Evolutionary conservation across 495 filamentous ascomycete genomes (phyloP), one percentile per base, ranked within the genome.

Genomic region (Hyphodiscus hymeniophilus): DNA sequence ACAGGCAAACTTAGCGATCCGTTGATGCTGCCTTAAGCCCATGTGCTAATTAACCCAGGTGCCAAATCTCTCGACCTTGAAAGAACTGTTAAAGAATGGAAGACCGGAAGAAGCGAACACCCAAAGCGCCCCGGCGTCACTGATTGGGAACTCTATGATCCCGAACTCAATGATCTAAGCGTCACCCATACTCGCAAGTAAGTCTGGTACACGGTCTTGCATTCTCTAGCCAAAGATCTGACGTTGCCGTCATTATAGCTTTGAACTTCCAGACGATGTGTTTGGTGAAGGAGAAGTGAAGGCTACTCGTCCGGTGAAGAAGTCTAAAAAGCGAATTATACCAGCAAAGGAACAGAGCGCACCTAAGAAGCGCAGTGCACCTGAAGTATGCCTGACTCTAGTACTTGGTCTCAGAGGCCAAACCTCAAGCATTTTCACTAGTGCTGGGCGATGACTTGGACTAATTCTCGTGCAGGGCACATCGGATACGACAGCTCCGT

Each of bases 201-300:
- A 66, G 81, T 62, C 38, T 40, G 24, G n/a, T 32, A 28, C 21
- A 34, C 18, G 8, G 8, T 17, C 23, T 22, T 36, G 10, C 11
- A n/a, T 43, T 15, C 10, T 36, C 17, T 38, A 8, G 36, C 17
- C 13, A 15, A 30, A 18, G 20, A 20, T 3, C 17, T 31, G 48
- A 15, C 20, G 21, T 51, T 21, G 35, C 23, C 32, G 57, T 59
- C 56, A 28, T 45, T 51, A 5, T 45, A 94, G 89, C 61, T 87
- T 81, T 57, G 84, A 88, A 59, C 72, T 98, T 16, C 94, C 92
- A 16, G 79, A 82, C 43, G 89, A 98, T 63, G 81, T 97, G 1
- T 98, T 98, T 63, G 74, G 81, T 48, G 66, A 80, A 3, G 89
- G 89, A 50, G 92, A 98, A 64, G 67, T 66, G 20, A 83, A 78